Percentiles rank a stretch among this genome's conserved stretches.
Conservation (phyloP, 2,329 filamentous ascomycete species). For the Chaetomiaceae sp. region DNA sequence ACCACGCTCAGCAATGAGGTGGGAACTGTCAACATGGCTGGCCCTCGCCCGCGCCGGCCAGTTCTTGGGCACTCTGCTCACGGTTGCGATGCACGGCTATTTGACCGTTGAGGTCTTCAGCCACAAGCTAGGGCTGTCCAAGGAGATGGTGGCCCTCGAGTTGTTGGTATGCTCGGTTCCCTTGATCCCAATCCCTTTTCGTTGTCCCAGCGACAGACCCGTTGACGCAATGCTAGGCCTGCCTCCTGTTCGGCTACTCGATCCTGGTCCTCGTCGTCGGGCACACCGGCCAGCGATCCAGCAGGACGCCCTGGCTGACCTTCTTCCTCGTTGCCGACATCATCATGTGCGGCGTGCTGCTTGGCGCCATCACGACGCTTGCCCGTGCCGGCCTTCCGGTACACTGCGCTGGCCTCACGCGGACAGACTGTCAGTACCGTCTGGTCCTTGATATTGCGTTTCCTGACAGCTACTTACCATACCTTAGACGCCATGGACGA, state of each 20-base stretch:
- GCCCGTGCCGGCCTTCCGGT: conserved; percentile 33
- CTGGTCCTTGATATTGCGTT: background rate
- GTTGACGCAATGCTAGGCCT: conserved; percentile 27
- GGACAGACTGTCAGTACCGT: conserved; percentile 20
- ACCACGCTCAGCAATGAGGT: conserved; percentile 22
- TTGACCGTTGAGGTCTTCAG: conserved; percentile 31
- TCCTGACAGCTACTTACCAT: background rate
- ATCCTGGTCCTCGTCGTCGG: conserved; percentile 31
- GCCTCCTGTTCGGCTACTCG: conserved; percentile 31
- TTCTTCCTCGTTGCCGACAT: conserved; percentile 32
- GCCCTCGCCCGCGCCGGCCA: conserved; percentile 32
- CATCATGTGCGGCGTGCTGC: conserved; percentile 29
- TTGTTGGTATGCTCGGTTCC: conserved; percentile 31
- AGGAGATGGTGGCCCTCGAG: conserved; percentile 32
- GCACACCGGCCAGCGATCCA: conserved; percentile 29
- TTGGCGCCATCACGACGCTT: conserved; percentile 34
- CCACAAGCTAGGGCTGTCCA: conserved; percentile 27
- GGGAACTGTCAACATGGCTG: conserved; percentile 34
- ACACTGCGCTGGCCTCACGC: conserved; percentile 33
- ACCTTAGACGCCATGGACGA: conserved; percentile 6
- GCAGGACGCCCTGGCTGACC: conserved; percentile 26
- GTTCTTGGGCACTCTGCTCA: conserved; percentile 29
- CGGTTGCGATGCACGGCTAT: conserved; percentile 34
- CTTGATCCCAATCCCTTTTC: background rate
- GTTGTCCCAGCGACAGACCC: background rate